Evolutionary conservation across 352 stramenopile species (phyloP), one percentile per base, ranked within the genome.

Genomic region (Blastocystis sp.): DNA sequence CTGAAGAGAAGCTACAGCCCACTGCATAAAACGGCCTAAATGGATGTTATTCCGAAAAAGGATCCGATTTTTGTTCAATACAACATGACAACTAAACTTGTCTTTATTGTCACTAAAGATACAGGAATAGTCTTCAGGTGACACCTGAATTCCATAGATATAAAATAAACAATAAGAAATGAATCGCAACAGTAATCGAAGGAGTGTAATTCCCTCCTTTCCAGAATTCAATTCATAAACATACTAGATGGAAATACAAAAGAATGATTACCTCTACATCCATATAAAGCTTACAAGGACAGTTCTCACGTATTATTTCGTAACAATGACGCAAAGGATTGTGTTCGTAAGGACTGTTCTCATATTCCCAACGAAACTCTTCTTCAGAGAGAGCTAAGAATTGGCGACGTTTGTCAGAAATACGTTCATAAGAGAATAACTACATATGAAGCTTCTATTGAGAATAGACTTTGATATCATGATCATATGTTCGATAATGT

Each of bases 1-100:
- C 6, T 52, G 7, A 24, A 83, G 51, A 5, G 71, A 83, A 83
- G 27, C 1, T 4, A 83, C 71, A 27, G 71, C 71, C 71, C 71
- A 83, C 16, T 83, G 32, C 71, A 83, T 83, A 42, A 83, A 83
- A 6, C 71, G 46, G 14, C 51, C 51, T 1, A 83, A 14, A 42
- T 83, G 46, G n/a, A 66, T 83, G 71, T 83, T 66, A 49, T 83
- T 83, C 24, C 71, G 71, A 11, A 83, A 83, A 27, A 65, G 51
- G 14, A 83, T 27, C 24, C 51, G 29, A 32, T 66, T 39, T 4
- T 59, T 65, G 51, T 83, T 83, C 4, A 83, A 54, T 7, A 83
- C 9, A 12, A 83, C 71, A 43, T 83, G 71, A 54, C 71, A 83
- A 29, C 71, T 83, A 46, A 83, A 83, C 49, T 83, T 83, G 2